Evolutionary conservation across 208 protist species (phyloP), one percentile per base, ranked within the genome.

Genomic region (Trypanosomatidae sp.): DNA sequence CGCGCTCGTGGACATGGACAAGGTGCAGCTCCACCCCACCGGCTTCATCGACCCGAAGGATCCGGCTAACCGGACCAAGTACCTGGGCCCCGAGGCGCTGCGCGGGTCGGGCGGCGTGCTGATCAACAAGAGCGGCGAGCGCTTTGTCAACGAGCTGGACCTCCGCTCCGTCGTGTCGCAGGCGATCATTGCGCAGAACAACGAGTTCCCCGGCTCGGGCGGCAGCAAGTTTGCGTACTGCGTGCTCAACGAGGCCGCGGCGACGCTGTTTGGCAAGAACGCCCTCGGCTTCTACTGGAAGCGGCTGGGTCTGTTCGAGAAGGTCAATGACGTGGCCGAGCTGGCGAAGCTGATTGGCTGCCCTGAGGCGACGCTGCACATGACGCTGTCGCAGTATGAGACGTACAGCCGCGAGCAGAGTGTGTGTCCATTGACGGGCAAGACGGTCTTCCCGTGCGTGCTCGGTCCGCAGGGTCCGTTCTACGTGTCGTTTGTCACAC

Each of bases 21-120:
- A 96, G 61, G 84, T 96, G 41, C 84, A 93, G 58, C 63, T 98
- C 10, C 96, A 98, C 53, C 96, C 96, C n/a, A 98, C 96, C 20
- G 90, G 85, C 16, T 89, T 98, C 20, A 42, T 98, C 11, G 66
- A 97, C 55, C 89, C 92, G 6, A 80, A 76, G 35, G 70, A 97
- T 25, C 95, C 94, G 0, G 38, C 57, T 1, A 78, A 66, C 33
- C 43, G 47, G 24, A 89, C 80, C 33, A 96, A 97, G 70, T 94
- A 89, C 58, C 83, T 98, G 28, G 91, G 85, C 22, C 86, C 95
- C 11, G 96, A 98, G 72, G 92, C 94, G 13, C 68, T 98, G 33
- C 83, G 96, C 38, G 96, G 90, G 19, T 82, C 76, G 8, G 96
- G 96, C 22, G 96, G 89, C 50, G 59, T 98, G 10, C 66, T 98